phyloP scores from a whole-genome alignment of 257 asterid genomes.

The Coffea eugenioides region DNA sequence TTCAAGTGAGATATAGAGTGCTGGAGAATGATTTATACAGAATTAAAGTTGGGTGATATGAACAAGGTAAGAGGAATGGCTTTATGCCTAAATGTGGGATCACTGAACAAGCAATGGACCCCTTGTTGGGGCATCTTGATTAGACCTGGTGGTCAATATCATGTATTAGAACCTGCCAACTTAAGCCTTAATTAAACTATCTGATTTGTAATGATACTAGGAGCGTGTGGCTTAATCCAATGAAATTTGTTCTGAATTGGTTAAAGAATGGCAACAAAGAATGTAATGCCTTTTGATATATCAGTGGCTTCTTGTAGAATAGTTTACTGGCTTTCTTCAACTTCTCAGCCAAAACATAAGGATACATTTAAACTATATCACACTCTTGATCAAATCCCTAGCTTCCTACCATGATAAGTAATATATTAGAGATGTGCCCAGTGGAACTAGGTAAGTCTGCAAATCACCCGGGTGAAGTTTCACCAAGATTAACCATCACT shows the following conservation, averaged over 20 bases:
- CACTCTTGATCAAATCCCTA: background rate
- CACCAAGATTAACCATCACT: background rate
- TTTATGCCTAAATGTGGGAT: slow-evolving; percentile 39
- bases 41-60: slow-evolving; percentile 19
- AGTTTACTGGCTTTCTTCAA: background rate
- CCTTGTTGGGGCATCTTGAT: slow-evolving; percentile 36
- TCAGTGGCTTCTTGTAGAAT: background rate
- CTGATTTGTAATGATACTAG: slow-evolving; percentile 40
- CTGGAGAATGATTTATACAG: slow-evolving; percentile 14
- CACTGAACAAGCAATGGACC: slow-evolving; percentile 28
- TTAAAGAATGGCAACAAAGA: background rate
- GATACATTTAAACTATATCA: background rate
- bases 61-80: slow-evolving; percentile 35
- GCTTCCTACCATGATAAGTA: background rate
- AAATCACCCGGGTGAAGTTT: background rate
- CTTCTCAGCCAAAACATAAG: background rate
- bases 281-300: background rate
- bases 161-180: slow-evolving; percentile 27
- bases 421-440: background rate
- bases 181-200: slow-evolving; percentile 17
- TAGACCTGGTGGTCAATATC: slow-evolving; percentile 37
- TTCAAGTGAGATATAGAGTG: background rate
- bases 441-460: background rate
- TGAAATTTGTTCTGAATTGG: background rate
- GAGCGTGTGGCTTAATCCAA: slow-evolving; percentile 33